phyloP scores from a whole-genome alignment of 1,139 yeast species.

The Arxiozyma slooffiae region DNA sequence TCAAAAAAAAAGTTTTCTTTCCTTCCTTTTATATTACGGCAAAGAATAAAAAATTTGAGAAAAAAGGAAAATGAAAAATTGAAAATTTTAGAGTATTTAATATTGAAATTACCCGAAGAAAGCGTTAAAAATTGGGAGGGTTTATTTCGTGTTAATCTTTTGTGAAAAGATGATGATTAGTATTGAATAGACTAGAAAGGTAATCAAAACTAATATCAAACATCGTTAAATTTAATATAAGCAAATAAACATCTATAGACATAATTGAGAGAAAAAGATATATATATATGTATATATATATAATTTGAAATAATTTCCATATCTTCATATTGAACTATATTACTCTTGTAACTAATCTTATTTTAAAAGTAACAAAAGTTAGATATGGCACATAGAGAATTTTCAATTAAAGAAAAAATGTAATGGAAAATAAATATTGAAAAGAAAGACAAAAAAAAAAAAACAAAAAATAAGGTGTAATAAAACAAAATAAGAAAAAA shows the following conservation, averaged over 20 bases:
- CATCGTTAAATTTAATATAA: neutral
- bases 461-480: neutral
- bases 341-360: too few relatives aligned
- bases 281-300: too few relatives aligned
- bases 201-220: neutral
- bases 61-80: too few relatives aligned
- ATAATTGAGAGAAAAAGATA: neutral
- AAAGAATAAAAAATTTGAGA: neutral
- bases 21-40: neutral
- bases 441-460: neutral
- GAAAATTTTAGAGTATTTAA: neutral
- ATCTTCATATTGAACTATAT: neutral
- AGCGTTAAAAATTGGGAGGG: neutral
- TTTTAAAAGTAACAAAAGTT: neutral
- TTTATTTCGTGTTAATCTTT: neutral
- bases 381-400: too few relatives aligned
- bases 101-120: neutral
- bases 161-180: neutral
- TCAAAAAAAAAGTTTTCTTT: too few relatives aligned
- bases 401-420: too few relatives aligned
- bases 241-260: too few relatives aligned
- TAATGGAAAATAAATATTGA: neutral
- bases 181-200: neutral
- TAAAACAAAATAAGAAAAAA: neutral
- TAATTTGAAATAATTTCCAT: too few relatives aligned